Evolutionary conservation across 352 stramenopile genomes (phyloP), one percentile per base, ranked within the genome.

Genomic region (Blastocystis sp.): DNA sequence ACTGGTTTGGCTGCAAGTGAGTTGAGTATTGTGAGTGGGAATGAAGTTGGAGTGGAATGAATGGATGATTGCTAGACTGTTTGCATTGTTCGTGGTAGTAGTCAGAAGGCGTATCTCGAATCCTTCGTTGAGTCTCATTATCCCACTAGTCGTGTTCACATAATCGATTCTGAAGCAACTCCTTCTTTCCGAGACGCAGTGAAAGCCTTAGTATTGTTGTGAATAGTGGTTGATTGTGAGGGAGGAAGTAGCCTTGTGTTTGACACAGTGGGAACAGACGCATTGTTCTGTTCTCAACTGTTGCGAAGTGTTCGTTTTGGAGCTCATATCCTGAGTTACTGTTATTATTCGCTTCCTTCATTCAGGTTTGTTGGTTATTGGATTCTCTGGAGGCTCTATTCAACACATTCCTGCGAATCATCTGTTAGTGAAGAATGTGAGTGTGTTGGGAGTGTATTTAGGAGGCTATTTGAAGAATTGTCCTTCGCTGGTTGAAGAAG

Each of bases 381-480:
- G 64, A 17, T 77, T 77, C 54, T 77, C 64, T 19, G 64, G 64
- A 33, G 64, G 64, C 7, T 56, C 33, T 6, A 77, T 77, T 30
- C n/a, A 77, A 48, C 30, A 30, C 1, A 77, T 77, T 56, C 64
- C 64, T 22, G 64, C 64, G 33, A 77, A 77, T 30, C 64, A 77
- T 48, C 37, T 77, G 19, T 42, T 77, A n/a, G 64, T 77, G 0
- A 77, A 77, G 64, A 77, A 77, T 42, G 30, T 51, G 9, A 77
- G 64, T 56, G 64, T 48, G 30, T 7, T 77, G 2, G 64, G 64
- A 51, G 37, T 77, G n/a, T 77, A 77, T 56, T 56, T 77, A n/a
- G 64, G 64, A 51, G 64, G 64, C 22, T 77, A 77, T 0, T 77
- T 77, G 33, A 77, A 77, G 64, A 77, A 77, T 19, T n/a, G 30